Conservation (phyloP, 495 filamentous ascomycete genomes). For the Penicillium angulare region DNA sequence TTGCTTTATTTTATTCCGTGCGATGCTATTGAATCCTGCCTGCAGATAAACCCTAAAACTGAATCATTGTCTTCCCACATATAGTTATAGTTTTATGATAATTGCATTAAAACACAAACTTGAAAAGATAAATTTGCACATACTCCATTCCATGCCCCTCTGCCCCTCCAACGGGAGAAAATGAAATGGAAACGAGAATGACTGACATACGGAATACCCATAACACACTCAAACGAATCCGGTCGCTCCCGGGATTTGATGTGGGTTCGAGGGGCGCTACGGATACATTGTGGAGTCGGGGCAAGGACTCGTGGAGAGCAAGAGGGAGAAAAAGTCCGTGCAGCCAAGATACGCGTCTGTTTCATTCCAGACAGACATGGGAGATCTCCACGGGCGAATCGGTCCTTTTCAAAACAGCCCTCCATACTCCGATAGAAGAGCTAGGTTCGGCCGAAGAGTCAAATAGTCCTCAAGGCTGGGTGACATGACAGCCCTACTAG, state of each 20-base stretch:
- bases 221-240: conserved; percentile 7
- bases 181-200: not conserved
- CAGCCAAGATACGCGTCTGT: conserved; percentile 47
- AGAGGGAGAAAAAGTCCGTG: conserved; percentile 27
- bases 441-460: conserved; percentile 12
- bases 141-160: too few relatives aligned
- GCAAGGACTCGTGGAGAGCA: too few relatives aligned
- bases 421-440: too few relatives aligned
- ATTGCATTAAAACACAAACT: too few relatives aligned
- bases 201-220: not conserved
- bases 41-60: too few relatives aligned
- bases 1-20: too few relatives aligned
- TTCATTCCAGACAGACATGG: conserved; percentile 33
- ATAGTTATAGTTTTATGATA: too few relatives aligned
- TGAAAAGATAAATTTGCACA: too few relatives aligned
- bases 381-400: conserved; percentile 1
- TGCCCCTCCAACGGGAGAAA: too few relatives aligned
- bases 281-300: conserved; percentile 21
- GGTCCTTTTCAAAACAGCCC: not conserved
- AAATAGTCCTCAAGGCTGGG: too few relatives aligned
- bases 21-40: too few relatives aligned
- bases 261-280: conserved; percentile 15
- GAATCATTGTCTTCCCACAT: too few relatives aligned
- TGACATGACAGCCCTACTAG: not conserved
- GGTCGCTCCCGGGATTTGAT: conserved; percentile 35